These are phyloP conservation scores for Epichloe brachyelytri DNA, from an alignment of 2,329 filamentous ascomycete species.

Conservation along the genomic window DNA sequence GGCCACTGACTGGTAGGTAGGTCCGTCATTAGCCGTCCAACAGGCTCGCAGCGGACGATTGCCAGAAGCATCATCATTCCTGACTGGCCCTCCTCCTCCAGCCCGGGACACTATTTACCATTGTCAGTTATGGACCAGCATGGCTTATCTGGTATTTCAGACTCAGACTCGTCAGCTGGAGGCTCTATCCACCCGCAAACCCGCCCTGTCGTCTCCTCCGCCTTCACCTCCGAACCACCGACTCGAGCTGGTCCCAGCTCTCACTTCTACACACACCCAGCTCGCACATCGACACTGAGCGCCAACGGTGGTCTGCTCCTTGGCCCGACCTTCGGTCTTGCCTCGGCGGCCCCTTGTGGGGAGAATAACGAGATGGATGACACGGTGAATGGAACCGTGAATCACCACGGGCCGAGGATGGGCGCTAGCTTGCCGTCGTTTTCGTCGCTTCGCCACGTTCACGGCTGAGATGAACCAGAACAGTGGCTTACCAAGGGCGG, in stretches of 20 bases:
- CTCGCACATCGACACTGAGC: slow-evolving; percentile 34
- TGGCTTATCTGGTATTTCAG: slow-evolving; percentile 14
- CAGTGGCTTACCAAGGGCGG: slow-evolving; percentile 10
- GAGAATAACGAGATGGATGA: slow-evolving; percentile 19
- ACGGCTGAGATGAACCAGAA: slow-evolving; percentile 21
- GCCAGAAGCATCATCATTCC: neutral
- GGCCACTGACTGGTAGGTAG: no score
- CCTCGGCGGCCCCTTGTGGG: slow-evolving; percentile 1
- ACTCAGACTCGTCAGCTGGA: slow-evolving; percentile 12
- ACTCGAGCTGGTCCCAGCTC: slow-evolving; percentile 26
- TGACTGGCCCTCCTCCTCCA: neutral
- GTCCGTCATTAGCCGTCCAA: neutral
- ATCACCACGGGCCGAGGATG: slow-evolving; percentile 12
- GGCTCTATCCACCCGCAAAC: slow-evolving; percentile 6
- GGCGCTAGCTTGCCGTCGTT: slow-evolving; percentile 27
- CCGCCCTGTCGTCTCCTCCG: slow-evolving; percentile 6
- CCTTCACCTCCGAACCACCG: slow-evolving; percentile 22
- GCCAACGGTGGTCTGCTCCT: slow-evolving; percentile 25
- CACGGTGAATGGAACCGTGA: slow-evolving; percentile 17
- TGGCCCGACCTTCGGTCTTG: slow-evolving; percentile 5
- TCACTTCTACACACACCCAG: slow-evolving; percentile 25
- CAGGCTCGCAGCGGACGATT: neutral
- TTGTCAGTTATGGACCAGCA: slow-evolving; percentile 12
- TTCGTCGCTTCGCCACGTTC: slow-evolving; percentile 40
- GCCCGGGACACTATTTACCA: neutral